Conservation (phyloP, 2,329 filamentous ascomycete genomes). For the Colletotrichum higginsianum region DNA sequence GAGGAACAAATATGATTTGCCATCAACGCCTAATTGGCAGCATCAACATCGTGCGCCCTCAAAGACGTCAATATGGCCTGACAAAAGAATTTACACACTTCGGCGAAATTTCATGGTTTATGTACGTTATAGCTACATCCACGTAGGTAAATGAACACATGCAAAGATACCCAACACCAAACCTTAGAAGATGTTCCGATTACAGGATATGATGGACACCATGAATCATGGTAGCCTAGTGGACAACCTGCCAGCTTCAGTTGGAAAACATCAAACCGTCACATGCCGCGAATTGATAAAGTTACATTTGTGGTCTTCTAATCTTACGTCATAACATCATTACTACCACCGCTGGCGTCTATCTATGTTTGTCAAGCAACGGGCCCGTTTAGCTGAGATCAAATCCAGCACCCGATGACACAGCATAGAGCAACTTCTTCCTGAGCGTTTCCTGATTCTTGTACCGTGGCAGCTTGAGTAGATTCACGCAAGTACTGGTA, state of each 20-base stretch:
- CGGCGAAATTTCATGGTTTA: no score
- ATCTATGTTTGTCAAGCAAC: neutral
- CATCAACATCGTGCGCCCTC: neutral
- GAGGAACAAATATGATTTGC: neutral
- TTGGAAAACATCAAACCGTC: neutral
- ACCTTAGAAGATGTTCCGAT: neutral
- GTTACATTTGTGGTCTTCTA: slow-evolving; percentile 23
- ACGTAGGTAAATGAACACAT: neutral
- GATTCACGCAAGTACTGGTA: slow-evolving; percentile 95
- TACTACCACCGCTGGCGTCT: neutral
- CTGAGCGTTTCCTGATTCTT: slow-evolving; percentile 74
- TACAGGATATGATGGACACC: no score
- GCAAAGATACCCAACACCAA: neutral
- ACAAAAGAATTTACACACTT: no score
- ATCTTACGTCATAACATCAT: slow-evolving; percentile 36
- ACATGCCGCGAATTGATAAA: neutral
- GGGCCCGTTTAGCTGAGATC: slow-evolving; percentile 73
- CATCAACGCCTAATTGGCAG: neutral
- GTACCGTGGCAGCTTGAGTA: slow-evolving; percentile 93
- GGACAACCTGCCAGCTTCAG: neutral
- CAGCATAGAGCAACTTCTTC: slow-evolving; percentile 89
- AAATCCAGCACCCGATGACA: slow-evolving; percentile 92
- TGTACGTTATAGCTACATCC: no score
- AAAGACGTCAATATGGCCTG: neutral
- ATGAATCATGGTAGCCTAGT: neutral